A percentile compares a stretch with the other conserved stretches of the same genome.
Conservation (phyloP, 805 yeast species). For the Yarrowia divulgata region DNA sequence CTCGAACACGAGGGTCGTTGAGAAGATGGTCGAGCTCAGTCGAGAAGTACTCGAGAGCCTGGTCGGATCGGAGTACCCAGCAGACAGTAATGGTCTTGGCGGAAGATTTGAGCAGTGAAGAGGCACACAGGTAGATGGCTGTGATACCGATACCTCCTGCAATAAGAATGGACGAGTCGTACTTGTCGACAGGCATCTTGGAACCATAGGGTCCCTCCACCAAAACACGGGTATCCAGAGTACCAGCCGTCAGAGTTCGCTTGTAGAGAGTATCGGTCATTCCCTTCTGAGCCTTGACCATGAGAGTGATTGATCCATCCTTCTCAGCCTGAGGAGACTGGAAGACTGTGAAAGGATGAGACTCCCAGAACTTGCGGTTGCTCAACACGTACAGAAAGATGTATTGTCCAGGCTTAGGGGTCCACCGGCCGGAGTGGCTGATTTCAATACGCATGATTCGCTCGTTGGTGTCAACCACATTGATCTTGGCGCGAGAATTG, state of each 20-base stretch:
- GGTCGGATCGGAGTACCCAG: slow-evolving; percentile 68
- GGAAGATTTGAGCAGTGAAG: slow-evolving; percentile 40
- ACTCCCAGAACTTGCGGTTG: slow-evolving; percentile 66
- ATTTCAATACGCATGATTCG: slow-evolving; percentile 58
- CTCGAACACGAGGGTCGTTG: slow-evolving; percentile 18
- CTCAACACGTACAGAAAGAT: slow-evolving; percentile 48
- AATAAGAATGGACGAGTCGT: slow-evolving; percentile 58
- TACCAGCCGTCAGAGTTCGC: slow-evolving; percentile 41
- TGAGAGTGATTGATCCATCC: slow-evolving; percentile 57
- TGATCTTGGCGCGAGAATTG: slow-evolving; percentile 49
- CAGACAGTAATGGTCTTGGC: slow-evolving; percentile 39
- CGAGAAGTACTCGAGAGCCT: slow-evolving; percentile 59
- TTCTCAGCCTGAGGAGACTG: slow-evolving; percentile 46
- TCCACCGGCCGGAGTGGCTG: slow-evolving; percentile 47
- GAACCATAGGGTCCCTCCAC: slow-evolving; percentile 73
- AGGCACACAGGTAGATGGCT: slow-evolving; percentile 59
- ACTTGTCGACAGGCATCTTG: slow-evolving; percentile 57
- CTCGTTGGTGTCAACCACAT: slow-evolving; percentile 54
- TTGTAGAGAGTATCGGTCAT: slow-evolving; percentile 55
- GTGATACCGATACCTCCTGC: slow-evolving; percentile 75
- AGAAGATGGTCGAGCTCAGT: slow-evolving; percentile 51
- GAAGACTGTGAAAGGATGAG: slow-evolving; percentile 71
- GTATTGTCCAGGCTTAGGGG: slow-evolving; percentile 43
- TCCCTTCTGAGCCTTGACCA: slow-evolving; percentile 62
- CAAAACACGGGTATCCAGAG: slow-evolving; percentile 50